A percentile compares a stretch with the other conserved stretches of the same genome.
Evolutionary conservation across 495 filamentous ascomycete species (phyloP).

Genomic region (Podospora pseudocomata): DNA sequence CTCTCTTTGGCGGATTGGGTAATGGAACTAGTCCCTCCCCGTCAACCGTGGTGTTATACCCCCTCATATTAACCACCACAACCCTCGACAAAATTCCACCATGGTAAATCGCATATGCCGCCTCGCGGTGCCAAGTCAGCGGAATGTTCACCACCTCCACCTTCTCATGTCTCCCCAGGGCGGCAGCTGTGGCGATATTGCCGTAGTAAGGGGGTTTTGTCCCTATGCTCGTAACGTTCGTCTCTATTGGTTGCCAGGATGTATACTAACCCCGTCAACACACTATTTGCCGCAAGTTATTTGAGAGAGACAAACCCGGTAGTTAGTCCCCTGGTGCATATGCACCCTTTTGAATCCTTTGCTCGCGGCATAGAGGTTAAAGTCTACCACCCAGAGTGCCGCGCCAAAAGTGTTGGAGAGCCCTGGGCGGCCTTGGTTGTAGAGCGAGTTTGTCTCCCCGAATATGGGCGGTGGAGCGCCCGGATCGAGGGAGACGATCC

Average conservation of each 20-base stretch:
- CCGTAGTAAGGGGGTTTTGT: constrained; percentile 69
- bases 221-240: constrained; percentile 49
- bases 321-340: constrained; percentile 66
- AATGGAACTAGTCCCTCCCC: constrained; percentile 33
- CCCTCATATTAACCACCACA: constrained; percentile 56
- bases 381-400: constrained; percentile 66
- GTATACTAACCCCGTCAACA: constrained; percentile 17
- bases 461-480: constrained; percentile 54
- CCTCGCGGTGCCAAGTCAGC: constrained; percentile 43
- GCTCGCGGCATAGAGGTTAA: constrained; percentile 57
- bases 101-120: constrained; percentile 59
- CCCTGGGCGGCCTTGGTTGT: constrained; percentile 59
- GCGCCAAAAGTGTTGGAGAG: constrained; percentile 68
- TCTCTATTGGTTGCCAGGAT: constrained; percentile 58
- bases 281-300: background rate
- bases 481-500: constrained; percentile 35
- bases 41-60: constrained; percentile 56
- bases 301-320: constrained; percentile 35
- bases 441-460: constrained; percentile 64
- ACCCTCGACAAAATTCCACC: constrained; percentile 43
- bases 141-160: constrained; percentile 42
- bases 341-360: constrained; percentile 57
- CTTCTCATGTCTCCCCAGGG: constrained; percentile 37
- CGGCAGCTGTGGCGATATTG: constrained; percentile 56
- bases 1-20: constrained; percentile 31